Percentiles rank a stretch among this genome's conserved stretches.
Evolutionary conservation across 192 early-diverging fungal species (phyloP).

Genomic region (Radiomyces spectabilis): DNA sequence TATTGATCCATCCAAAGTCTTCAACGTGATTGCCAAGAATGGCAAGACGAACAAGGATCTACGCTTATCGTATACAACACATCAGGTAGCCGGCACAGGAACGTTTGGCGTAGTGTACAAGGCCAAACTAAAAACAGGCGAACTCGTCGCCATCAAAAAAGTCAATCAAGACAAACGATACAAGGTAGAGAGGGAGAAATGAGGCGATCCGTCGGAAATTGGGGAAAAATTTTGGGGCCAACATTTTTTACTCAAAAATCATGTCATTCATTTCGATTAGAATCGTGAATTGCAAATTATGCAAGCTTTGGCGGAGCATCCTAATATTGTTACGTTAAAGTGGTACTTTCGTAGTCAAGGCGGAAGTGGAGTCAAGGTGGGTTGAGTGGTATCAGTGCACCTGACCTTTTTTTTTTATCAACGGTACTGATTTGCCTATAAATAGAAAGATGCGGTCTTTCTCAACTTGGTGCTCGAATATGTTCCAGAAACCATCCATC

Average conservation of each 20-base stretch:
- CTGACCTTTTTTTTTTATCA: neutral
- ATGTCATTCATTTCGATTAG: slow-evolving; percentile 25
- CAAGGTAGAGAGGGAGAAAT: slow-evolving; percentile 53
- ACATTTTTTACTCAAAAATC: neutral
- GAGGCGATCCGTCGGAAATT: neutral
- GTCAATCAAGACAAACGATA: slow-evolving; percentile 96
- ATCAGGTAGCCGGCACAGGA: slow-evolving; percentile 89
- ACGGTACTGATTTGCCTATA: neutral
- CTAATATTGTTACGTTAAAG: slow-evolving; percentile 84
- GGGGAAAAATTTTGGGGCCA: neutral
- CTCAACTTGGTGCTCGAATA: slow-evolving; percentile 95
- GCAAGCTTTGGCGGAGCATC: slow-evolving; percentile 83
- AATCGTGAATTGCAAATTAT: slow-evolving; percentile 92
- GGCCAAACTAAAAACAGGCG: slow-evolving; percentile 73
- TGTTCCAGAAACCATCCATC: slow-evolving; percentile 92
- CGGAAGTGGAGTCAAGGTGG: slow-evolving; percentile 53
- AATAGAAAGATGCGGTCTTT: slow-evolving; percentile 83
- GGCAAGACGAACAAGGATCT: slow-evolving; percentile 76
- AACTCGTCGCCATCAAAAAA: slow-evolving; percentile 92
- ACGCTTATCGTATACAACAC: slow-evolving; percentile 83
- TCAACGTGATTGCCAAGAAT: too few species aligned
- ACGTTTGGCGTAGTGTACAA: slow-evolving; percentile 99
- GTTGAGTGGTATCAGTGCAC: neutral
- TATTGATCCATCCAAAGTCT: too few species aligned
- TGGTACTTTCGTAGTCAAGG: slow-evolving; percentile 94